Evolutionary conservation across 2,329 filamentous ascomycete species (phyloP), one percentile per base, ranked within the genome.

Genomic region (Cladosporium cucumerinum): DNA sequence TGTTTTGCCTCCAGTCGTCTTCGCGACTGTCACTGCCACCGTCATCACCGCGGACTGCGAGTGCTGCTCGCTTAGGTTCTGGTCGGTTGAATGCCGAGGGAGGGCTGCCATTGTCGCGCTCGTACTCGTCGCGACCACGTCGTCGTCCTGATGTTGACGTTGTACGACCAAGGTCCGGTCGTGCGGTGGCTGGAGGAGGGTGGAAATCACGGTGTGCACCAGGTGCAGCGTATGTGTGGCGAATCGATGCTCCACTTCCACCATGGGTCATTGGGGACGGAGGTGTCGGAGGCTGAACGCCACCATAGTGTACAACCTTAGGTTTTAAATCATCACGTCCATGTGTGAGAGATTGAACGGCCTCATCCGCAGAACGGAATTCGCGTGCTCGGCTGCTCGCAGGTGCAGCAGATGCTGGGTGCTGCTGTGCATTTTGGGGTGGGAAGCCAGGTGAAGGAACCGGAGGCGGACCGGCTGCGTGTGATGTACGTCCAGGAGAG

Each of bases 281-380:
- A 39, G 94, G 93, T 2, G 93, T 97, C 3, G 93, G 93, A 48
- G 94, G 93, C 76, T 97, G 94, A 74, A 96, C 92, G 55, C 93
- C 92, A 46, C 91, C 92, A 76, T 99, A 99, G 78, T 98, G 95
- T 16, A 99, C 92, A 65, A 98, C 87, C 78, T 94, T 95, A 25
- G 95, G 95, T 59, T 97, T 83, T 16, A 98, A 83, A 66, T 99
- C 95, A 65, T 96, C 90, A 65, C 95, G 87, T n/a, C 95, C 95
- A 59, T 92, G 93, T 5, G 93, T 89, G 67, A 99, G 80, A 69
- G 95, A 92, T 65, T 92, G 91, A 66, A 98, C 93, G 2, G 92
- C 95, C 75, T 99, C 95, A 77, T 99, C 95, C 14, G 95, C 95
- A 3, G 94, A 97, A 72, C 93, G 91, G 79, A 96, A 98, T 75